These are phyloP conservation scores for Venturia asperata DNA, from an alignment of 2,329 filamentous ascomycete genomes.

Conservation along the genomic window DNA sequence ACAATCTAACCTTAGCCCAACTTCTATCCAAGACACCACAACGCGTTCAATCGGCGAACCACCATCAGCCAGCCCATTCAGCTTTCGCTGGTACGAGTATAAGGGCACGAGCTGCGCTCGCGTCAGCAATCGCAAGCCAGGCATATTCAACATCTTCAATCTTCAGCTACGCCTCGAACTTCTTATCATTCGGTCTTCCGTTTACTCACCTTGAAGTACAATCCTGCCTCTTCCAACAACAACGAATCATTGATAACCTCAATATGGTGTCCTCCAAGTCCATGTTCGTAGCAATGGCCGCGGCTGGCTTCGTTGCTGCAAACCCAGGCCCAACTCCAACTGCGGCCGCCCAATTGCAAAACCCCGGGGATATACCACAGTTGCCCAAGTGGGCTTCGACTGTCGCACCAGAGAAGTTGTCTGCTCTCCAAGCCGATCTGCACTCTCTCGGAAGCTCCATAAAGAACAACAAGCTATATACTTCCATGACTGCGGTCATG, in stretches of 20 bases:
- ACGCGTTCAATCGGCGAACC: not conserved
- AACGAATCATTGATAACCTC: not conserved
- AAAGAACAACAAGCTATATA: conserved; percentile 12
- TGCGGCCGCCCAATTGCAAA: not conserved
- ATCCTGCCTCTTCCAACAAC: not conserved
- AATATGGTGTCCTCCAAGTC: conserved; percentile 12
- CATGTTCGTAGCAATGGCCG: not conserved
- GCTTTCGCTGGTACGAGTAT: conserved; percentile 1
- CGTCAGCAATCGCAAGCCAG: not conserved
- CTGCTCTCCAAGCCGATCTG: conserved; percentile 8
- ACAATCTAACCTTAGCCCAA: conserved; percentile 12
- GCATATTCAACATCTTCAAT: not conserved
- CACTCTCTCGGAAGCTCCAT: not conserved
- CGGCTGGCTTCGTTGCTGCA: not conserved
- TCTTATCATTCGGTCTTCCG: not conserved
- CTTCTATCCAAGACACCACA: conserved; percentile 17
- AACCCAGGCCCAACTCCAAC: conserved; percentile 7
- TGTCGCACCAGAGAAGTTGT: conserved; percentile 9
- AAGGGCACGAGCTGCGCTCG: conserved; percentile 4
- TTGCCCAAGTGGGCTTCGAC: conserved; percentile 2
- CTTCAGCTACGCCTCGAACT: not conserved
- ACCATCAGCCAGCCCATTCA: not conserved
- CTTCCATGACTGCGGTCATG: conserved; percentile 12
- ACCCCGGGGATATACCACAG: not conserved
- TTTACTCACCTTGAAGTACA: not conserved